Evolutionary conservation across 164 flowering plant genomes (phyloP).

Genomic region (Cinnamomum chago): DNA sequence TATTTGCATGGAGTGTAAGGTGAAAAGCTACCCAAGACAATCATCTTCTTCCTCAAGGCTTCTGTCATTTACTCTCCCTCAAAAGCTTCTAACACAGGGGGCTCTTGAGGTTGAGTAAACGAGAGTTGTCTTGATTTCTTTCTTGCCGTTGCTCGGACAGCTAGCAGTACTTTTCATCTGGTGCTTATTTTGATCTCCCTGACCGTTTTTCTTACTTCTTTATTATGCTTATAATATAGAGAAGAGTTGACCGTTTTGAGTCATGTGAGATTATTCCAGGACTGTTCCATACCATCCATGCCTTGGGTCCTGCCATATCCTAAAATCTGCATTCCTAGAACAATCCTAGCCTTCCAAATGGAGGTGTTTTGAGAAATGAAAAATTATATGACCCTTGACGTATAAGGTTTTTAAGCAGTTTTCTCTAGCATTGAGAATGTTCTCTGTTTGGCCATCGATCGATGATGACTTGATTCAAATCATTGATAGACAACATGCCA

Average conservation of each 20-base stretch:
- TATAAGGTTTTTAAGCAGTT: background rate
- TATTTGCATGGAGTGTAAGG: background rate
- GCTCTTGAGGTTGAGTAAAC: background rate
- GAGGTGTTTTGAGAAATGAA: background rate
- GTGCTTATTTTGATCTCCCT: background rate
- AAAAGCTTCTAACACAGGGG: background rate
- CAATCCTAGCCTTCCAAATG: background rate
- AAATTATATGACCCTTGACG: background rate
- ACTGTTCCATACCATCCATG: background rate
- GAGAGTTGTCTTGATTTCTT: constrained; percentile 1
- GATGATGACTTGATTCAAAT: no score
- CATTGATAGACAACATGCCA: no score
- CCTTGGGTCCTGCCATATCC: background rate
- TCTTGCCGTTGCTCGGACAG: background rate
- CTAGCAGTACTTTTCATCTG: background rate
- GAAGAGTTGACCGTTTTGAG: no score
- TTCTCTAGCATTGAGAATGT: background rate
- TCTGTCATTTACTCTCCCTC: constrained; percentile 10
- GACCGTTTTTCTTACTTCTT: background rate
- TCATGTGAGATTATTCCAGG: background rate
- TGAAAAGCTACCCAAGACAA: background rate
- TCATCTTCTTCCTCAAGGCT: constrained; percentile 1
- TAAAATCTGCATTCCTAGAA: background rate
- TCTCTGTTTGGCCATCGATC: no score
- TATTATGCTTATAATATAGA: no score